These are phyloP conservation scores for Vitellaria paradoxa DNA, from an alignment of 179 eudicot genomes.

Conservation along the genomic window DNA sequence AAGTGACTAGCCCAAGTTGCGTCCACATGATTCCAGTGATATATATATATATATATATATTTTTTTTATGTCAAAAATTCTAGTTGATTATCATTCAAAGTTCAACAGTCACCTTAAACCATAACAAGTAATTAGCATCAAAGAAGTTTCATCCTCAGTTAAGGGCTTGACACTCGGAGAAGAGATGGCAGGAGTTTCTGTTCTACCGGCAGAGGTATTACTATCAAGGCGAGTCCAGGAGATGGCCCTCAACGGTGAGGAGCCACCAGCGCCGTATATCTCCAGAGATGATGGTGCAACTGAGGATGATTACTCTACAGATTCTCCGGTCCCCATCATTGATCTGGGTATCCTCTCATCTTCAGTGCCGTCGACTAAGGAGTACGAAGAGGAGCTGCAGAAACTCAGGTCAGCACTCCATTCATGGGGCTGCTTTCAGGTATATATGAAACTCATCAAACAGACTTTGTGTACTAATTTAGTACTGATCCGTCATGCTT, in stretches of 20 bases:
- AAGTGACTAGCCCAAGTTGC: too few relatives aligned
- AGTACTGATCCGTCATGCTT: too few relatives aligned
- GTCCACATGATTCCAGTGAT: too few relatives aligned
- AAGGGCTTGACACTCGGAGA: background rate
- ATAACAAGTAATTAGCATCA: too few relatives aligned
- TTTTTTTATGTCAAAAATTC: background rate
- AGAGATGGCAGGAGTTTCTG: conserved; percentile 1
- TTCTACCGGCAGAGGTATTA: background rate
- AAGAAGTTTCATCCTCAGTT: too few relatives aligned
- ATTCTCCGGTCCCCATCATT: conserved; percentile 25
- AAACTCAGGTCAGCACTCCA: conserved; percentile 42
- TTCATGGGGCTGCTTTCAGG: conserved; percentile 67
- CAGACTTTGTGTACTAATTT: too few relatives aligned
- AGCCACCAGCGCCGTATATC: conserved; percentile 28
- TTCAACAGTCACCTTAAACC: background rate
- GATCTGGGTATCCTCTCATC: conserved; percentile 26
- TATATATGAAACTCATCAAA: too few relatives aligned
- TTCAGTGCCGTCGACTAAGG: background rate
- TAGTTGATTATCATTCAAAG: too few relatives aligned
- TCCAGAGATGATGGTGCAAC: conserved; percentile 24
- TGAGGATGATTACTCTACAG: conserved; percentile 12
- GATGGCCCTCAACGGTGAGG: conserved; percentile 33
- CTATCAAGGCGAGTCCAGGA: conserved; percentile 39
- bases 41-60: too few relatives aligned
- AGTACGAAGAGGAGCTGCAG: conserved; percentile 22